Evolutionary conservation across 129 eudicot species (phyloP), one percentile per base, ranked within the genome.

Genomic region (Silybum marianum): DNA sequence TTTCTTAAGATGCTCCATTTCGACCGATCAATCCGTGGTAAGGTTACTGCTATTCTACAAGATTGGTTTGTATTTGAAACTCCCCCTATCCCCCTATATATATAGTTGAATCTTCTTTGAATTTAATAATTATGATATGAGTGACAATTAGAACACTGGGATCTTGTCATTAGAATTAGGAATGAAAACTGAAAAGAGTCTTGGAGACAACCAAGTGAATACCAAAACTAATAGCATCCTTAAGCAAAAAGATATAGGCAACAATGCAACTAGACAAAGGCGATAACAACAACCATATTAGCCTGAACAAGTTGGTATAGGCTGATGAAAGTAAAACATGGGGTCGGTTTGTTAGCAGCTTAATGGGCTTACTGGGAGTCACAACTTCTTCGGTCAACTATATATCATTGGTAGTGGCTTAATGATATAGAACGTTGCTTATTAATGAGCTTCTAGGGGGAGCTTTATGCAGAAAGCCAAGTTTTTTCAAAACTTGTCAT

Each of bases 11-110:
- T 74, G 69, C 54, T 21, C 40, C 23, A 68, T 58, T 36, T 74
- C 78, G 30, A 74, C 74, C 25, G 18, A 65, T 25, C 69, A 81
- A 73, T 22, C 46, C 0, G 36, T n/a, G 79, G 83, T 80, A 71
- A 71, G 68, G 68, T 48, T 58, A 58, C 10, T 54, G 6, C 63
- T 54, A 54, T 16, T 54, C 63, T 54, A 16, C 22, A 54, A 54
- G 19, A 42, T 12, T 28, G 54, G 54, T 44, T 44, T 12, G 12
- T 44, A 44, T 44, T 44, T 46, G 60, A 46, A 7, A 2, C 16
- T 11, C 5, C 60, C 60, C 5, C n/a, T n/a, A n/a, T n/a, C 11
- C 0, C 0, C 11, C 11, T 11, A 34, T 34, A 34, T 44, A 44
- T 3, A 46, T 46, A 46, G 62, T 21, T 73, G 21, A 73, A 22